Evolutionary conservation across 495 filamentous ascomycete species (phyloP).

Genomic region (Hypoxylon crocopeplum): DNA sequence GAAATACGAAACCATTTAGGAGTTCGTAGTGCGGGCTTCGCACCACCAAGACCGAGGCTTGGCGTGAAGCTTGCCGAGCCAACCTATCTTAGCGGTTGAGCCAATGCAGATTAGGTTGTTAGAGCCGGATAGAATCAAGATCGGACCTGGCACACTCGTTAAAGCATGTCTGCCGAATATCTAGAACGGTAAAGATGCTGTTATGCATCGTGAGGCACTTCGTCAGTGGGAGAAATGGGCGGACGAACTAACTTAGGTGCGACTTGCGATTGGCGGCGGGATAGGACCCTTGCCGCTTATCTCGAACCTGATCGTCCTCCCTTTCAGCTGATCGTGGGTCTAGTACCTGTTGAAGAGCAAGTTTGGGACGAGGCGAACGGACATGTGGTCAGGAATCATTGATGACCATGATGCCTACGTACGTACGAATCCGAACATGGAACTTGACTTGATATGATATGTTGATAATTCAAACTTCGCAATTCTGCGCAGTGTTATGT

Average conservation of each 20-base stretch:
- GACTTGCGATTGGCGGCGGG: conserved; percentile 17
- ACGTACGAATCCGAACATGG: no score
- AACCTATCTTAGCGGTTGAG: conserved; percentile 1
- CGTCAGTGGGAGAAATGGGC: no score
- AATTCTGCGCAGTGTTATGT: no score
- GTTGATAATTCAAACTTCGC: no score
- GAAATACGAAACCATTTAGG: conserved; percentile 19
- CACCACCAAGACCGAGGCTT: background rate
- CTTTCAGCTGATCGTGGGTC: conserved; percentile 29
- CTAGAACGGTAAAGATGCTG: no score
- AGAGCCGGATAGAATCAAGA: conserved; percentile 12
- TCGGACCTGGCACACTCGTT: background rate
- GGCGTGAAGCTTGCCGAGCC: background rate
- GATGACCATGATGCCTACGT: background rate
- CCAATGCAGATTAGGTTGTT: conserved; percentile 1
- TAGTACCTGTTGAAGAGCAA: conserved; percentile 12
- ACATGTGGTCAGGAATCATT: conserved; percentile 19
- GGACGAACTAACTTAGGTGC: background rate
- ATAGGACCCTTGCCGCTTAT: conserved; percentile 30
- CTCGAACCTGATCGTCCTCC: conserved; percentile 29
- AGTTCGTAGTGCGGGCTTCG: background rate
- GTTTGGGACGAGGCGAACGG: conserved; percentile 25
- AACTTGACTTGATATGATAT: no score
- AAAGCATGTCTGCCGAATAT: no score
- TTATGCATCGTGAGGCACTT: no score